phyloP scores from a whole-genome alignment of 805 yeast species.

The Tetrapisispora iriomotensis region DNA sequence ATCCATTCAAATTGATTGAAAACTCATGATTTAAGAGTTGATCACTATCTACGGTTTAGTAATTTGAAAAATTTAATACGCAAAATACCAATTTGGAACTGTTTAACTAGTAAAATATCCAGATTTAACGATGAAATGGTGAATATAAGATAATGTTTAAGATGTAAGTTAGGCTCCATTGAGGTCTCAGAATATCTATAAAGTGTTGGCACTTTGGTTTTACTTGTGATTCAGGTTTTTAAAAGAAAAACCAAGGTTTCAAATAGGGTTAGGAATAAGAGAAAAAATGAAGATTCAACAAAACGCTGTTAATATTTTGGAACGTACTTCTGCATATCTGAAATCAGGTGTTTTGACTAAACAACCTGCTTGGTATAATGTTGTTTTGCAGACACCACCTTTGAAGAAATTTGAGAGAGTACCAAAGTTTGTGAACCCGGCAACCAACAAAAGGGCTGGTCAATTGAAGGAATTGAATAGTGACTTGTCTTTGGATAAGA shows the following conservation, averaged over 20 bases:
- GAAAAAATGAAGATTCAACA: slow-evolving; percentile 58
- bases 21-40: too few species aligned
- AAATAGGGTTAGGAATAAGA: background rate
- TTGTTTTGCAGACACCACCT: slow-evolving; percentile 79
- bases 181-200: background rate
- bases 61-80: too few species aligned
- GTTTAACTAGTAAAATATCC: too few species aligned
- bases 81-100: too few species aligned
- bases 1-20: too few species aligned
- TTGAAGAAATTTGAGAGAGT: slow-evolving; percentile 39
- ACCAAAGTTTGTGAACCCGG: slow-evolving; percentile 22
- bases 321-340: slow-evolving; percentile 70
- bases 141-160: too few species aligned
- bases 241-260: too few species aligned
- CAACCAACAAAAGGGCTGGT: slow-evolving; percentile 9
- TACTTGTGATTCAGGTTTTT: too few species aligned
- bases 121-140: too few species aligned
- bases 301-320: slow-evolving; percentile 65
- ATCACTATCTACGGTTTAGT: too few species aligned
- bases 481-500: slow-evolving; percentile 6
- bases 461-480: slow-evolving; percentile 2
- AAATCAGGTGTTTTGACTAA: slow-evolving; percentile 55
- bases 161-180: too few species aligned
- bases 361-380: slow-evolving; percentile 86
- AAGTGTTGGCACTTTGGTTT: background rate